These are phyloP conservation scores for Oenanthe sinensis DNA, from an alignment of 129 eudicot species.

Conservation along the genomic window DNA sequence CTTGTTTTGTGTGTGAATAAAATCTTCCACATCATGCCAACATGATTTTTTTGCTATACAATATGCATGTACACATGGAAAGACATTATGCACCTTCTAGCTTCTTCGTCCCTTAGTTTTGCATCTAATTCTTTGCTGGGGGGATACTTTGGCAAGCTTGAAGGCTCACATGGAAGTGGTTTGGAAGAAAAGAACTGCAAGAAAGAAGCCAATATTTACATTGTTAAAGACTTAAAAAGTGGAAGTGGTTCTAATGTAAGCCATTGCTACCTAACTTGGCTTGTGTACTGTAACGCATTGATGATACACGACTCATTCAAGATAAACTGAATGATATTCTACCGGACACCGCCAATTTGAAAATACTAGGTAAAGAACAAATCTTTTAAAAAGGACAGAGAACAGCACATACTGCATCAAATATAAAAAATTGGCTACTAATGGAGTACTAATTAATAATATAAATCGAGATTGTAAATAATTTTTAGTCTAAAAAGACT, in stretches of 20 bases:
- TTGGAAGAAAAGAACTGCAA: slow-evolving; percentile 73
- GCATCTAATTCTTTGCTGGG: slow-evolving; percentile 97
- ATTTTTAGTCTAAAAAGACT: neutral
- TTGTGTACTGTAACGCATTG: neutral
- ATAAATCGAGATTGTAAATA: neutral
- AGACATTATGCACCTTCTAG: slow-evolving; percentile 52
- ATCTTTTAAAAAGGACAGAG: neutral
- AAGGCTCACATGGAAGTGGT: slow-evolving; percentile 95
- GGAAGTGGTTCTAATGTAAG: neutral
- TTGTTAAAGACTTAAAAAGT: neutral
- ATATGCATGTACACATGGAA: neutral
- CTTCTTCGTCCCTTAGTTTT: slow-evolving; percentile 89
- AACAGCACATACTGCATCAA: neutral
- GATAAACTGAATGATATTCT: neutral
- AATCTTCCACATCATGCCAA: neutral
- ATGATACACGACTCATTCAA: neutral
- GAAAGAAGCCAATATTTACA: neutral
- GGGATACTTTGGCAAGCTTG: slow-evolving; percentile 93
- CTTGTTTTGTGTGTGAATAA: neutral
- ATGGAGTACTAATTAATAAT: neutral
- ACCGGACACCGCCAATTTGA: neutral
- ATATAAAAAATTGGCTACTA: neutral
- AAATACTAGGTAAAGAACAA: neutral
- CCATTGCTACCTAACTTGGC: neutral
- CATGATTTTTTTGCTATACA: neutral